A percentile compares a stretch with the other conserved stretches of the same genome.
Conservation (phyloP, 305 asterid species). For the Fraxinus dipetala region DNA sequence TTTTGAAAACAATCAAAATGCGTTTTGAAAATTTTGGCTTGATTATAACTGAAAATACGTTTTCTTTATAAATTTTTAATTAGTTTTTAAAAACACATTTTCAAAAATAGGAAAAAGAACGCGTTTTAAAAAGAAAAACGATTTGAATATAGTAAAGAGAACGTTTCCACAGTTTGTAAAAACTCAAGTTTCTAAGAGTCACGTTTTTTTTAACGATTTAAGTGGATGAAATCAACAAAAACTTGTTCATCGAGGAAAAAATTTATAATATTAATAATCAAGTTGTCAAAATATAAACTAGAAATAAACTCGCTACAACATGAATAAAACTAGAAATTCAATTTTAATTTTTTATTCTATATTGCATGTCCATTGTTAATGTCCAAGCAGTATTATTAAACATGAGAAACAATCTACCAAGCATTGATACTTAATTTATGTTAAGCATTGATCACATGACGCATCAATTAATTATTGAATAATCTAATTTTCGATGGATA, state of each 20-base stretch:
- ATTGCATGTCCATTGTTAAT: neutral
- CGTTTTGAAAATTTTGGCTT: no score
- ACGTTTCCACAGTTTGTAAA: no score
- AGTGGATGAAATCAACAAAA: neutral
- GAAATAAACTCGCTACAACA: neutral
- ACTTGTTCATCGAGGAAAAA: neutral
- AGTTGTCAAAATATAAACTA: neutral
- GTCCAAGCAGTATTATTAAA: neutral
- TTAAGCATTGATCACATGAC: neutral
- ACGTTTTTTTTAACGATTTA: neutral
- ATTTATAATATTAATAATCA: neutral
- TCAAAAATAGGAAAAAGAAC: no score
- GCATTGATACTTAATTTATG: neutral
- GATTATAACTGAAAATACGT: no score
- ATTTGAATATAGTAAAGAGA: no score
- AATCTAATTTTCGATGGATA: no score
- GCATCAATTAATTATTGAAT: neutral
- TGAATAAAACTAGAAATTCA: neutral
- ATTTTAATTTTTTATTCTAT: neutral
- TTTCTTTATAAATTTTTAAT: no score
- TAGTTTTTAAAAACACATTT: no score
- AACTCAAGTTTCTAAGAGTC: no score
- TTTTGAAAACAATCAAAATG: no score
- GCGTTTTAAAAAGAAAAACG: no score
- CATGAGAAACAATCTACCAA: neutral